Evolutionary conservation across 805 yeast species (phyloP).

Genomic region (Saturnispora quitensis): DNA sequence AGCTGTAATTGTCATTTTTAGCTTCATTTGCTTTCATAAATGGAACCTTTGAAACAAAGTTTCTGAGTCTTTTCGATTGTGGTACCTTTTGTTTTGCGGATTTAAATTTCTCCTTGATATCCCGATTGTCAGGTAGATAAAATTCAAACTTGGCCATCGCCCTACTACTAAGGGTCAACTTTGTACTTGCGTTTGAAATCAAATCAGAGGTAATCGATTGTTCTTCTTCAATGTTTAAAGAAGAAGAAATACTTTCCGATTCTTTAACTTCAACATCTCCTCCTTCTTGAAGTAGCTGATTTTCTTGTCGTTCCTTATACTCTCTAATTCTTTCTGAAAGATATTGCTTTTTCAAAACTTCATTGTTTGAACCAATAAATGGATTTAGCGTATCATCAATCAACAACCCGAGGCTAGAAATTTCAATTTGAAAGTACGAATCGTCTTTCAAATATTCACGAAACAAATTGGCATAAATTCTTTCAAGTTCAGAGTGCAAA

Average conservation of each 20-base stretch:
- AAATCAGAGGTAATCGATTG: constrained; percentile 1
- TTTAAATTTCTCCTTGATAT: constrained; percentile 12
- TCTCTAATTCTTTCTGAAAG: constrained; percentile 23
- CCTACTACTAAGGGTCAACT: constrained; percentile 1
- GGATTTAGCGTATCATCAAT: constrained; percentile 37
- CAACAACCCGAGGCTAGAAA: constrained; percentile 51
- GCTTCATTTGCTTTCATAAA: constrained; percentile 47
- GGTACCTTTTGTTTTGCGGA: constrained; percentile 9
- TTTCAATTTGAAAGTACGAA: constrained; percentile 63
- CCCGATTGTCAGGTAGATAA: constrained; percentile 12
- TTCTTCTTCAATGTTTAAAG: background rate
- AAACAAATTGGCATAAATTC: constrained; percentile 64
- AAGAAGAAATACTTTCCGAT: background rate
- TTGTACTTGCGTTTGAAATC: background rate
- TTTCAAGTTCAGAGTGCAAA: constrained; percentile 50
- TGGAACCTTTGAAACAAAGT: constrained; percentile 24
- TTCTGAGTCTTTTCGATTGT: constrained; percentile 17
- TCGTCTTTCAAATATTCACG: constrained; percentile 57
- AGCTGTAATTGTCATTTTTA: constrained; percentile 10
- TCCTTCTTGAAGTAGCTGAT: constrained; percentile 7
- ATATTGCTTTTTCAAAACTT: constrained; percentile 29
- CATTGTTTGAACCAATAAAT: constrained; percentile 34
- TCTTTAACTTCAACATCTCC: constrained; percentile 1
- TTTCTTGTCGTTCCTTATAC: constrained; percentile 17
- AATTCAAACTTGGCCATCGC: constrained; percentile 7